Evolutionary conservation across 2,329 filamentous ascomycete genomes (phyloP), one percentile per base, ranked within the genome.

Genomic region (Chaetomiaceae sp.): DNA sequence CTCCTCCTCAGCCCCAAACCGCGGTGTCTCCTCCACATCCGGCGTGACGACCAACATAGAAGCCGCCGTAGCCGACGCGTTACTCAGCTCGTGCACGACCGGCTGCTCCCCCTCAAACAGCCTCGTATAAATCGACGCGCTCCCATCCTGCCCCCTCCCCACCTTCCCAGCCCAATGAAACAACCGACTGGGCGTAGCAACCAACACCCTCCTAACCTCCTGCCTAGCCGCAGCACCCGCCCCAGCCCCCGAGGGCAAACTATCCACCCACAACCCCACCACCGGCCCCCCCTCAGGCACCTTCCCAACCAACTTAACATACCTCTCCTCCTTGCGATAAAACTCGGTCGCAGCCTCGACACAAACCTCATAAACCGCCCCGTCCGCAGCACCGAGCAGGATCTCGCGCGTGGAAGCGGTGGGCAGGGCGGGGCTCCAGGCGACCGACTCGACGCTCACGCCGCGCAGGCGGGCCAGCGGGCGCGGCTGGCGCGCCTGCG

Each of bases 401-500:
- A 99, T 97, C 73, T 99, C 93, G 51, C 93, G 79, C 3, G 93
- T 99, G 2, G 90, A 96, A 3, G 91, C 89, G 8, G 92, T 97
- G 4, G 93, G 93, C 42, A 92, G 75, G 3, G 89, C 90, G 1
- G 93, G 90, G 63, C 95, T 96, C 93, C 93, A 99, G 31, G 92
- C 90, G 55, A 99, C 78, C 56, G 86, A 87, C 68, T 96, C 91
- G 53, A 99, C 89, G 8, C 82, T 77, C 13, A 96, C 89, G 23
- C 89, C 89, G 60, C 92, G 92, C 47, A 99, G 71, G 50, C 89
- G 81, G 13, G 86, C 83, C 31, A 99, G 75, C 7, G 85, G 79
- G 57, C 93, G 89, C 2, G 92, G 90, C 58, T 91, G 86, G 60
- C 89, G 86, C 30, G 91, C 93, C 66, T 97, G 92, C 10, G 90